phyloP scores from a whole-genome alignment of 163 green algal species.

The Smithsoniella earleae region DNA sequence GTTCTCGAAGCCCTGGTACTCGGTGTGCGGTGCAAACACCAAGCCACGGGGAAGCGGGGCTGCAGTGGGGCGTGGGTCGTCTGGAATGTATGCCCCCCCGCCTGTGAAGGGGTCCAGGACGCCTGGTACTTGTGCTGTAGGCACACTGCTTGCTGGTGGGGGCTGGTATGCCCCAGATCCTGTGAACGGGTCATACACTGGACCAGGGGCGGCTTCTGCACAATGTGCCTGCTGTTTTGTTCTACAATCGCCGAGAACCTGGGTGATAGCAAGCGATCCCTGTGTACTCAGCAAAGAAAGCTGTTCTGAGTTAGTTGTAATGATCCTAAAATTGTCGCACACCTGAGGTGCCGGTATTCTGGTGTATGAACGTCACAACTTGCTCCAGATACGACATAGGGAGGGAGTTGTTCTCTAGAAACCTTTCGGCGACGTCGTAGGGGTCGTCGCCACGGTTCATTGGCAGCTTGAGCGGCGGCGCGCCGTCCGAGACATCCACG shows the following conservation, averaged over 20 bases:
- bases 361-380: conserved; percentile 81
- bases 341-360: conserved; percentile 62
- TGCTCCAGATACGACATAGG: conserved; percentile 54
- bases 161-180: conserved; percentile 38
- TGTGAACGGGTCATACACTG: conserved; percentile 50
- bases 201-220: no score
- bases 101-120: conserved; percentile 58
- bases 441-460: conserved; percentile 78
- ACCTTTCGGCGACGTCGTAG: conserved; percentile 79
- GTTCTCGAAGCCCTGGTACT: conserved; percentile 21
- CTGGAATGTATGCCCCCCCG: neutral
- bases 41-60: conserved; percentile 35
- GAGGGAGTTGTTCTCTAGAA: conserved; percentile 71
- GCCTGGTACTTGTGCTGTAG: conserved; percentile 37
- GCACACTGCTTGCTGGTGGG: neutral
- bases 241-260: no score
- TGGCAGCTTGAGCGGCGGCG: conserved; percentile 64
- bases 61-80: neutral
- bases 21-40: conserved; percentile 38
- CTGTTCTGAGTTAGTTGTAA: no score
- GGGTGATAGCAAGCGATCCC: no score
- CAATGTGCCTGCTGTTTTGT: no score
- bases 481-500: conserved; percentile 78
- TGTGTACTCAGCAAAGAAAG: no score
- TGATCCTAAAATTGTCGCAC: no score